Conservation (phyloP, 306 rosid genomes). For the Crotalaria pallida region DNA sequence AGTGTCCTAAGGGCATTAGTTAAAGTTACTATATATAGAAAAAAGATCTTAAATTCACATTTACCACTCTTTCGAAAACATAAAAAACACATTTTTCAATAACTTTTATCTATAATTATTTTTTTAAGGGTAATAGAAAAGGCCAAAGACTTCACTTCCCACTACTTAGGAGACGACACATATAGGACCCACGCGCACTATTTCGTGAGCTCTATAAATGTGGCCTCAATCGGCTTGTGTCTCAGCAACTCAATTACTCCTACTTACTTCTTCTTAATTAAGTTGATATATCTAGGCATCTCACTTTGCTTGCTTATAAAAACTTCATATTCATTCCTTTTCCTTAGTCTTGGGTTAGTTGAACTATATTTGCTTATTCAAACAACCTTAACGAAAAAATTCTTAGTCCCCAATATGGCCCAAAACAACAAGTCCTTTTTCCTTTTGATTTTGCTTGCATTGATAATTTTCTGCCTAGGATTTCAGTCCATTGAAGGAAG, state of each 20-base stretch:
- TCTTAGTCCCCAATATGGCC: slow-evolving; percentile 20
- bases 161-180: background rate
- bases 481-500: slow-evolving; percentile 29
- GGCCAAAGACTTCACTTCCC: background rate
- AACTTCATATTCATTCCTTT: background rate
- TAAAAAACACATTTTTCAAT: no score
- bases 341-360: background rate
- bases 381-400: background rate
- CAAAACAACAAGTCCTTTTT: slow-evolving; percentile 12
- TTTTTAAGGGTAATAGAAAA: no score
- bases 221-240: background rate
- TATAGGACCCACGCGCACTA: background rate
- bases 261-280: background rate
- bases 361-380: background rate
- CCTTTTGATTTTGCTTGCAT: slow-evolving; percentile 10
- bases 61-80: no score
- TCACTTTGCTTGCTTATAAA: background rate
- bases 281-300: background rate
- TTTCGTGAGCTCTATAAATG: slow-evolving; percentile 25
- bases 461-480: slow-evolving; percentile 17
- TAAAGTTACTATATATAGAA: no score
- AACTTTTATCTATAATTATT: no score
- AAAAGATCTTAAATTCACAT: no score
- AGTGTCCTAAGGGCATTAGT: no score
- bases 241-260: slow-evolving; percentile 2